A percentile compares a stretch with the other conserved stretches of the same genome.
Conservation (phyloP, 2,329 filamentous ascomycete genomes). For the Aquanectria penicillioides region DNA sequence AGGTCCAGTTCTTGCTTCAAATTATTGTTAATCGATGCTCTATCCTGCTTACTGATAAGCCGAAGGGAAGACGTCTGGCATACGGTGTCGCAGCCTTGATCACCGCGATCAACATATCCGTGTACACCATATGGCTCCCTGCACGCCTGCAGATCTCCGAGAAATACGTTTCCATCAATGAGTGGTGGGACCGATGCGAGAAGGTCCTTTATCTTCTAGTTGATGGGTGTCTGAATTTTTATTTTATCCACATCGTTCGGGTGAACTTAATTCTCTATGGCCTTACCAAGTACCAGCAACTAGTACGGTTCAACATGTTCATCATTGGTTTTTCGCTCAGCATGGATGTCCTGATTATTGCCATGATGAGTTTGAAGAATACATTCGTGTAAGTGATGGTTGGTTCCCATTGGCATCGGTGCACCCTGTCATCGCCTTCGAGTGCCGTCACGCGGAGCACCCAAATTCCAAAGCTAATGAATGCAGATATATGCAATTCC, state of each 20-base stretch:
- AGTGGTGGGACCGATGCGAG: constrained; percentile 41
- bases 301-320: constrained; percentile 43
- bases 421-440: not conserved
- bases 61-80: constrained; percentile 32
- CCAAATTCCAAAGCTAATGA: constrained; percentile 1
- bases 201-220: constrained; percentile 43
- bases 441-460: too few species aligned
- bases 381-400: constrained; percentile 39
- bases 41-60: constrained; percentile 35
- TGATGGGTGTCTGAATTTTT: constrained; percentile 36
- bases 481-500: constrained; percentile 57
- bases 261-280: constrained; percentile 34
- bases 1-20: constrained; percentile 39
- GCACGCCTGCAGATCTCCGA: constrained; percentile 37
- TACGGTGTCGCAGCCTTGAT: constrained; percentile 32
- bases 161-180: constrained; percentile 38
- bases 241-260: constrained; percentile 39
- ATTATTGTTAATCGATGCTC: constrained; percentile 42
- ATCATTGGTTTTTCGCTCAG: constrained; percentile 41
- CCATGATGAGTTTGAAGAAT: constrained; percentile 43
- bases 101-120: constrained; percentile 40
- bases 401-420: too few species aligned
- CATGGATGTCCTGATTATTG: constrained; percentile 41
- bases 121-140: constrained; percentile 41
- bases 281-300: constrained; percentile 37